Base-by-base conservation (phyloP, 2,329 filamentous ascomycete genomes). In the Fusarium subtropicale region DNA sequence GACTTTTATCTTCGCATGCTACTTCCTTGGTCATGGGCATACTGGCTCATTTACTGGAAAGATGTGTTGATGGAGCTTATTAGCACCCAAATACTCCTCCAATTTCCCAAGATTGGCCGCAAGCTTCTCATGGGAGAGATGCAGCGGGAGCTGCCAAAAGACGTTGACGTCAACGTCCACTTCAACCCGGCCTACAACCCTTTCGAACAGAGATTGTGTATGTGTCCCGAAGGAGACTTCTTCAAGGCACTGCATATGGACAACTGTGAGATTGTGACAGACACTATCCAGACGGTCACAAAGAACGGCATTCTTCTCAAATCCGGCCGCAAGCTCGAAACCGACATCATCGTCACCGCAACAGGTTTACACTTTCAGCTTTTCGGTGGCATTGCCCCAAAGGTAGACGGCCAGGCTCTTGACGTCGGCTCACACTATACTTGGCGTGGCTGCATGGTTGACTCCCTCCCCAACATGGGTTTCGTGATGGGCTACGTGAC, bases 171-270 rank as follows among this genome's bases (percentile, higher is more conserved):
- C 41, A 85, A 90, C 56, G 84, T 87, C 1, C 87, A 92, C 76
- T 92, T 92, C 77, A 86, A 84, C 9, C 90, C 90, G 0, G 77
- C 76, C 3, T 92, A 92, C 71, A 84, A 86, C 39, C 90, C 90
- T 0, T 90, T 92, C 84, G 86, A 93, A 56, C 92, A 97, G 77
- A 87, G 93, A 1, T 81, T 96, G 10, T 96, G 93, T 73, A 81
- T 93, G 63, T 90, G 79, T 20, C 85, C 84, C 0, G 82, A 86
- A 51, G 85, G 83, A 12, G 87, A 89, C 71, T 89, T 89, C 72
- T 88, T 84, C 77, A 75, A 82, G 46, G 80, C 84, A 1, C 69
- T 88, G 4, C 80, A 81, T 51, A 76, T 74, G 2, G 78, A 80
- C 3, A 85, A 85, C 57, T 78, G 80, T 3, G 76, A 82, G 33